Evolutionary conservation across 768 basidiomycete genomes (phyloP).

Genomic region (Mrakia gelida): DNA sequence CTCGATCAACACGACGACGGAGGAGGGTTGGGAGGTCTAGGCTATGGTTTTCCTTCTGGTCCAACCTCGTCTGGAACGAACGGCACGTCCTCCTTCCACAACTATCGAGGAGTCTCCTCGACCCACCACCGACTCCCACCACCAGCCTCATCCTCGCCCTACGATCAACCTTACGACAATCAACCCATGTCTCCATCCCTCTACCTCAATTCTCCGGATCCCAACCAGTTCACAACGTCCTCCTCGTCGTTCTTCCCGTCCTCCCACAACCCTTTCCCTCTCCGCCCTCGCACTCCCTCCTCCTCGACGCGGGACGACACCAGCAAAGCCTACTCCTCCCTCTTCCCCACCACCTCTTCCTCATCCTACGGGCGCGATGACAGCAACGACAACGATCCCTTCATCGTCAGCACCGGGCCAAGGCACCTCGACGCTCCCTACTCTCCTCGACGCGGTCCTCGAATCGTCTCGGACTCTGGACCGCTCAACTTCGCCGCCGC

Average conservation of each 20-base stretch:
- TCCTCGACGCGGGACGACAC: conserved; percentile 7
- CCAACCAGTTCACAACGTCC: not conserved
- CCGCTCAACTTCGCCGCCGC: not conserved
- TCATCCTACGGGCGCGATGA: too few species aligned
- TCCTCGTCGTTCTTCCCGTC: not conserved
- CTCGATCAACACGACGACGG: conserved; percentile 6
- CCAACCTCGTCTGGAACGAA: conserved; percentile 5
- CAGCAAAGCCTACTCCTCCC: not conserved
- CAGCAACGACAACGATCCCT: not conserved
- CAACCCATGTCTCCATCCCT: conserved; percentile 11
- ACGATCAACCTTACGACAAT: conserved; percentile 20
- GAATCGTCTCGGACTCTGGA: not conserved
- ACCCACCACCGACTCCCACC: not conserved
- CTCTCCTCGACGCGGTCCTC: not conserved
- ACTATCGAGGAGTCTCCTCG: conserved; percentile 7
- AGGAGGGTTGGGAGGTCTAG: not conserved
- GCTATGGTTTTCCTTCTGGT: conserved; percentile 13
- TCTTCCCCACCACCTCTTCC: not conserved
- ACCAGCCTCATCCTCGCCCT: not conserved
- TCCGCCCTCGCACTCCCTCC: not conserved
- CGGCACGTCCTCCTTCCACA: conserved; percentile 13
- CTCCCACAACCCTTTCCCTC: conserved; percentile 4
- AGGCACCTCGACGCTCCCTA: not conserved
- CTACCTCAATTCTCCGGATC: conserved; percentile 24
- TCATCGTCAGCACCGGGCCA: not conserved